Evolutionary conservation across 495 filamentous ascomycete species (phyloP).

Genomic region (Neurospora hispaniola): DNA sequence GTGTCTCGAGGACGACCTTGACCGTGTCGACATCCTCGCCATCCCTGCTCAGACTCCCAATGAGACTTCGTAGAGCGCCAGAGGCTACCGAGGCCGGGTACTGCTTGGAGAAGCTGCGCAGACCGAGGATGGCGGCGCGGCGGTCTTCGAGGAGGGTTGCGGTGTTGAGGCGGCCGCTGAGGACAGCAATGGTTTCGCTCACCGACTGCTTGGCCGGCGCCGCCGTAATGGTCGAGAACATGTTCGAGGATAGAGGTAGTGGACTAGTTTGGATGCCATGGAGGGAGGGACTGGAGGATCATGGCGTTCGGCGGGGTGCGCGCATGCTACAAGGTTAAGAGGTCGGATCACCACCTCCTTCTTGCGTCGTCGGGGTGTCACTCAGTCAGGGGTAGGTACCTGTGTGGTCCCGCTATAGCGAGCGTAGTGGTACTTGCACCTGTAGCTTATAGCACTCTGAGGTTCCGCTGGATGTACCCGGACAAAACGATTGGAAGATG

Average conservation of each 20-base stretch:
- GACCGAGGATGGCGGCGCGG: slow-evolving; percentile 80
- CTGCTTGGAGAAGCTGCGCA: slow-evolving; percentile 90
- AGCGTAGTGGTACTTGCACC: too few species aligned
- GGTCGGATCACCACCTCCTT: background rate
- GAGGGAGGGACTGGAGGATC: slow-evolving; percentile 8
- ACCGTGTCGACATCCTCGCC: slow-evolving; percentile 93
- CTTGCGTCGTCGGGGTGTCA: background rate
- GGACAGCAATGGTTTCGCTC: slow-evolving; percentile 79
- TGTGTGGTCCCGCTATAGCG: background rate
- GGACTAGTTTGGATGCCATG: slow-evolving; percentile 12
- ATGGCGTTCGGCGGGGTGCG: background rate
- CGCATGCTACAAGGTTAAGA: background rate
- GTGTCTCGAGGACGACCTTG: slow-evolving; percentile 86
- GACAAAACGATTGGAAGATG: background rate
- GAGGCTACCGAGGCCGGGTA: slow-evolving; percentile 96
- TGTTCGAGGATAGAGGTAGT: slow-evolving; percentile 31
- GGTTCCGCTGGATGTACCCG: background rate
- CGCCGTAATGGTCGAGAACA: slow-evolving; percentile 78
- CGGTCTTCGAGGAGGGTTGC: slow-evolving; percentile 90
- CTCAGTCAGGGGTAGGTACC: background rate
- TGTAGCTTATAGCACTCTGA: too few species aligned
- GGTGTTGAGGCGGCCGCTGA: slow-evolving; percentile 75
- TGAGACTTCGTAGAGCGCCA: slow-evolving; percentile 74
- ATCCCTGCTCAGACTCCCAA: slow-evolving; percentile 75
- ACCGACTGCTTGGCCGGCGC: slow-evolving; percentile 94